phyloP scores from a whole-genome alignment of 1,139 yeast genomes.

The Pichia kudriavzevii region DNA sequence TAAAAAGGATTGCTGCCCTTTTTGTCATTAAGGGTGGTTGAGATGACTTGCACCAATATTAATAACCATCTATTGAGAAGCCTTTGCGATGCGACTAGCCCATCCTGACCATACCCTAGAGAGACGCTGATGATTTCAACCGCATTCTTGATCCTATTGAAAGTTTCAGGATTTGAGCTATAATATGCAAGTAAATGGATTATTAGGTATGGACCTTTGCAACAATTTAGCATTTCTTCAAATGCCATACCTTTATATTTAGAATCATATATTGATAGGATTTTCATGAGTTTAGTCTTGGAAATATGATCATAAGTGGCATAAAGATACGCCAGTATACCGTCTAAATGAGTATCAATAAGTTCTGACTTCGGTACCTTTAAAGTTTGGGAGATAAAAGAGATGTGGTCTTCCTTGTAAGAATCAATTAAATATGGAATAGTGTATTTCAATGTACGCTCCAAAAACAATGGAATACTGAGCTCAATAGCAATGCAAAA shows the following conservation, averaged over 20 bases:
- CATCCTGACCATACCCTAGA: conserved; percentile 12
- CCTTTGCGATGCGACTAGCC: conserved; percentile 8
- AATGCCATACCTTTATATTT: conserved; percentile 29
- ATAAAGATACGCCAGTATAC: conserved; percentile 40
- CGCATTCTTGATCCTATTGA: conserved; percentile 33
- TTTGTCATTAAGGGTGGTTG: conserved; percentile 69
- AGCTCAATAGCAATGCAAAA: conserved; percentile 63
- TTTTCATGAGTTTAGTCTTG: conserved; percentile 44
- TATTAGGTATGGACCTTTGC: conserved; percentile 30
- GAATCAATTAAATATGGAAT: conserved; percentile 48
- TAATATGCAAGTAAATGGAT: conserved; percentile 23
- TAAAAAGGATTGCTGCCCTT: conserved; percentile 64
- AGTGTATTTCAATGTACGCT: conserved; percentile 64
- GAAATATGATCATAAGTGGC: conserved; percentile 33
- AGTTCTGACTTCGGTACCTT: conserved; percentile 20
- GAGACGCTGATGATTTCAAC: conserved; percentile 33
- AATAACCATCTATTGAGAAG: conserved; percentile 39
- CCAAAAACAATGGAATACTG: conserved; percentile 52
- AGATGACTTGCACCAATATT: conserved; percentile 72
- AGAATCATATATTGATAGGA: conserved; percentile 49
- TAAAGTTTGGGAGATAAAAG: conserved; percentile 42
- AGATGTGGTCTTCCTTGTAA: conserved; percentile 54
- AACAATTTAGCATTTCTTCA: conserved; percentile 37
- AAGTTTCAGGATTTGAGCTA: conserved; percentile 20
- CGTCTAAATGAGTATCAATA: conserved; percentile 30